These are phyloP conservation scores for Collybia sordida DNA, from an alignment of 768 basidiomycete species.

Conservation along the genomic window DNA sequence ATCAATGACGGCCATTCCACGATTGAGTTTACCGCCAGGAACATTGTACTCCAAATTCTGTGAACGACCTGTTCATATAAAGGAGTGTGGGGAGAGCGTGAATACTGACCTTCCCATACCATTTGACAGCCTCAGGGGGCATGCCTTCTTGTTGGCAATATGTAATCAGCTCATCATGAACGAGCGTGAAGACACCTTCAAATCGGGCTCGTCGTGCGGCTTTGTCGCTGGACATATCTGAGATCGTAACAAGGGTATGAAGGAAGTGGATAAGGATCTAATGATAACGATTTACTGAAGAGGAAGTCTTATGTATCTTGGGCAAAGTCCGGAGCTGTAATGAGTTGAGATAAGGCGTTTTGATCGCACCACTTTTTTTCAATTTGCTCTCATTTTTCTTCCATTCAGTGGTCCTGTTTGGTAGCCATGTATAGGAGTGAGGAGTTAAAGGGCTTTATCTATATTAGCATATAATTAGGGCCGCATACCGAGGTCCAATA, in stretches of 20 bases:
- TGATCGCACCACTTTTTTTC: not conserved
- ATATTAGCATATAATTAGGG: no score
- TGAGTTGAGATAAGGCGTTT: not conserved
- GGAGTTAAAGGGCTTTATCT: no score
- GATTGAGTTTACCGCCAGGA: slow-evolving; percentile 95
- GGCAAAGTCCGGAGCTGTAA: no score
- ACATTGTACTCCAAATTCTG: slow-evolving; percentile 92
- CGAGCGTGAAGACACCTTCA: slow-evolving; percentile 64
- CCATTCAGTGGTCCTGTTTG: no score
- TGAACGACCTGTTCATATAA: not conserved
- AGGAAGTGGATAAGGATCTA: not conserved
- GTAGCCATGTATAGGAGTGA: no score
- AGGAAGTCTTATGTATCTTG: not conserved
- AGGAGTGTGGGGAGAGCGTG: not conserved
- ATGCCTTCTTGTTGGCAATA: slow-evolving; percentile 70
- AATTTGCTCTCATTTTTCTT: no score
- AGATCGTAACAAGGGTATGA: not conserved
- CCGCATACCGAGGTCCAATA: no score
- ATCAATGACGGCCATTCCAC: slow-evolving; percentile 95
- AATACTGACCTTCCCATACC: slow-evolving; percentile 73
- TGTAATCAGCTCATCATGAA: slow-evolving; percentile 77
- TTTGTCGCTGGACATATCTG: slow-evolving; percentile 18
- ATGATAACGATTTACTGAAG: not conserved
- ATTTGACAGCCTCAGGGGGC: slow-evolving; percentile 81
- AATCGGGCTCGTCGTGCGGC: slow-evolving; percentile 56